Percentiles rank a stretch among this genome's conserved stretches.
Evolutionary conservation across 768 basidiomycete species (phyloP).

Genomic region (Rhizopogon vesiculosus): DNA sequence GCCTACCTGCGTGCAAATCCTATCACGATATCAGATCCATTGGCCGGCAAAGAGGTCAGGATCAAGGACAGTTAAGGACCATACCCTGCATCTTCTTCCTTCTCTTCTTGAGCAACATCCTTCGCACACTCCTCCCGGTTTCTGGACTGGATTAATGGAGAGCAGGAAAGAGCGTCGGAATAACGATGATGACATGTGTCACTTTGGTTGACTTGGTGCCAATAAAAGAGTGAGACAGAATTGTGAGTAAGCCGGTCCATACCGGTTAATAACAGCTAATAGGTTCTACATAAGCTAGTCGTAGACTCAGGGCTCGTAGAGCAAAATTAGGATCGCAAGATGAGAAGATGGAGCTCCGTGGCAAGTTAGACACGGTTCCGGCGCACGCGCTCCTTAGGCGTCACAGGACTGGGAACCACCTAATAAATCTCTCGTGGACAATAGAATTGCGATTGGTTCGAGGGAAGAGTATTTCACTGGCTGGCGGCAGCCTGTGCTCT

Average conservation of each 20-base stretch:
- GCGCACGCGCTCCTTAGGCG: not conserved
- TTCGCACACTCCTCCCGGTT: slow-evolving; percentile 38
- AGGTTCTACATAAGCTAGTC: not conserved
- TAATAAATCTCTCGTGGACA: not conserved
- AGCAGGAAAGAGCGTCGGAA: slow-evolving; percentile 7
- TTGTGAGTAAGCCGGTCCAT: not conserved
- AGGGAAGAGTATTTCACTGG: slow-evolving; percentile 2
- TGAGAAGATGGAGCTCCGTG: not conserved
- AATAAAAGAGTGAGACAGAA: not conserved
- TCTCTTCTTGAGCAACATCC: slow-evolving; percentile 85
- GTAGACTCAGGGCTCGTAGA: not conserved
- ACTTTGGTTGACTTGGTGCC: not conserved
- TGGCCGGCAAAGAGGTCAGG: not conserved
- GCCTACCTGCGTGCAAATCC: slow-evolving; percentile 85
- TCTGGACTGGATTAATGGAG: slow-evolving; percentile 6
- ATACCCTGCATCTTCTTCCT: slow-evolving; percentile 82
- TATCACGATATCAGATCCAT: slow-evolving; percentile 19
- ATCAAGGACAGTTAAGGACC: not conserved
- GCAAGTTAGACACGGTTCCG: slow-evolving; percentile 1
- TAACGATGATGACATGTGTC: slow-evolving; percentile 8
- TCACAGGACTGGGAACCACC: slow-evolving; percentile 1
- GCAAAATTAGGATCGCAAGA: not conserved
- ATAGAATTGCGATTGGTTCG: slow-evolving; percentile 1
- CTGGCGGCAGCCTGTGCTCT: slow-evolving; percentile 3
- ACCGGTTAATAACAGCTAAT: not conserved